phyloP scores from a whole-genome alignment of 768 basidiomycete genomes.

The Russula vinacea region DNA sequence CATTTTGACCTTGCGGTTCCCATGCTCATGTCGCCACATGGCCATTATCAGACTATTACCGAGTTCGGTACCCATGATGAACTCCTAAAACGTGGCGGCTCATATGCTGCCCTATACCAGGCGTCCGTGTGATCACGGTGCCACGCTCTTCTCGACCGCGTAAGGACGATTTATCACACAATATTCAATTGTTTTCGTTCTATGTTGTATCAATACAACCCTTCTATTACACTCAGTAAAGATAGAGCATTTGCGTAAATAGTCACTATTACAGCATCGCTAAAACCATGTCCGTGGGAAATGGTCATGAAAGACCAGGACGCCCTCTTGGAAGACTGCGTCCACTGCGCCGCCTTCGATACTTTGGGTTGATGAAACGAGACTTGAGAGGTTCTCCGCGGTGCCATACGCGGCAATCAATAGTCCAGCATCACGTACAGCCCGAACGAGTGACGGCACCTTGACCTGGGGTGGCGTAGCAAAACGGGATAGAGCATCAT shows the following conservation, averaged over 20 bases:
- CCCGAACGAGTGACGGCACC: conserved; percentile 86
- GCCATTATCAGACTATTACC: conserved; percentile 28
- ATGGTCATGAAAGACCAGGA: conserved; percentile 65
- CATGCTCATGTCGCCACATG: conserved; percentile 17
- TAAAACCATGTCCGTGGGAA: conserved; percentile 56
- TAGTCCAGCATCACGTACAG: conserved; percentile 84
- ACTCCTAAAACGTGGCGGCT: conserved; percentile 31
- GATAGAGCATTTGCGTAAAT: conserved; percentile 24
- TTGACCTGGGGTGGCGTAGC: conserved; percentile 52
- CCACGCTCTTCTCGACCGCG: conserved; percentile 6
- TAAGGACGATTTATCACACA: conserved; percentile 21
- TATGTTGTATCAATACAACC: conserved; percentile 25
- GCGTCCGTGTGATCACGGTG: conserved; percentile 28
- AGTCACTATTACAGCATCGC: conserved; percentile 21
- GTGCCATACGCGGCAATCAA: conserved; percentile 82
- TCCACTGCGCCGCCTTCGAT: conserved; percentile 57
- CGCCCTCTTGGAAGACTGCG: conserved; percentile 61
- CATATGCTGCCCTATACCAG: conserved; percentile 31
- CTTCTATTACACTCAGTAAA: conserved; percentile 27
- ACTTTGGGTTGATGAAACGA: conserved; percentile 37
- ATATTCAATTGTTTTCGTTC: conserved; percentile 4
- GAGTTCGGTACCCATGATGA: conserved; percentile 36
- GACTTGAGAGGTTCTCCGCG: conserved; percentile 40
- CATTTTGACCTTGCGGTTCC: conserved; percentile 15
- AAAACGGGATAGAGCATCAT: conserved; percentile 13